These are phyloP conservation scores for Tricholomella constricta DNA, from an alignment of 768 basidiomycete genomes.

Conservation along the genomic window DNA sequence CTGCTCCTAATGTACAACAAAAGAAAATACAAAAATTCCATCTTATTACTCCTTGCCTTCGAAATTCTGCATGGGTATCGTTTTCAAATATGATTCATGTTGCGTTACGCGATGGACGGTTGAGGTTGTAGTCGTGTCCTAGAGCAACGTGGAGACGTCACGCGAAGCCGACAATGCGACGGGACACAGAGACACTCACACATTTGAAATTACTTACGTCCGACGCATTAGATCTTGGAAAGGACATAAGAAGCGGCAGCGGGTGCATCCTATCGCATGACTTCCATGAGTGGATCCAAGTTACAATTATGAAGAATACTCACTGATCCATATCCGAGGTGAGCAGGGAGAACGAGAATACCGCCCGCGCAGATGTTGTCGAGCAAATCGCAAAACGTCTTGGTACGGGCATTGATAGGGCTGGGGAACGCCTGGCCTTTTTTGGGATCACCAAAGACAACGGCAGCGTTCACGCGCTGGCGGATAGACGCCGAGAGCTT, in stretches of 20 bases:
- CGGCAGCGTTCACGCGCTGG: conserved; percentile 6
- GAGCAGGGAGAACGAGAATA: conserved; percentile 1
- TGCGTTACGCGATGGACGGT: too few relatives aligned
- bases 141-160: too few relatives aligned
- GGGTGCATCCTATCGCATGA: conserved; percentile 18
- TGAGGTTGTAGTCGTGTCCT: too few relatives aligned
- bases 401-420: conserved; percentile 3
- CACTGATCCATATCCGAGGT: conserved; percentile 2
- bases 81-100: too few relatives aligned
- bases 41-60: too few relatives aligned
- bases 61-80: too few relatives aligned
- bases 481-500: conserved; percentile 26
- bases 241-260: background rate
- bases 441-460: conserved; percentile 23
- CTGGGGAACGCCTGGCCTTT: conserved; percentile 11
- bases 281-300: conserved; percentile 14
- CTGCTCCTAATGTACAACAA: too few relatives aligned
- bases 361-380: conserved; percentile 9
- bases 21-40: too few relatives aligned
- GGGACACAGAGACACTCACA: too few relatives aligned
- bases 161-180: too few relatives aligned
- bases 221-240: background rate
- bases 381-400: conserved; percentile 5
- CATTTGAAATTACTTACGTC: too few relatives aligned
- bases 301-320: background rate